Conservation (phyloP, 1,139 yeast genomes). For the Chernovozyma aurita region DNA sequence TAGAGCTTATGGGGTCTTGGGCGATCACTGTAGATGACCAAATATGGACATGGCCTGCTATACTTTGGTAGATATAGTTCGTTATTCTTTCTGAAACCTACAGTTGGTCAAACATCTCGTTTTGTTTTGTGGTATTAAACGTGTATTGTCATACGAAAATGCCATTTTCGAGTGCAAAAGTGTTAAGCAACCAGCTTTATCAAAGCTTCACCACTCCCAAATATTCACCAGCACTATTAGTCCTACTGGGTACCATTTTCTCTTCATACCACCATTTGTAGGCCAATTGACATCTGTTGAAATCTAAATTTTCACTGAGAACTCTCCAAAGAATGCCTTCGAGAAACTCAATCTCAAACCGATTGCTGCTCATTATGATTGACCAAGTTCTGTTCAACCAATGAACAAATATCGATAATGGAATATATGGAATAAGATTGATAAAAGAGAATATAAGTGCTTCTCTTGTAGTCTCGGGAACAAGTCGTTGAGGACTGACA, state of each 20-base stretch:
- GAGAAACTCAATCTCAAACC: slow-evolving; percentile 26
- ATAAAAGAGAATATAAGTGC: slow-evolving; percentile 48
- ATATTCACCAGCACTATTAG: too few relatives aligned
- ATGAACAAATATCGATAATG: slow-evolving; percentile 31
- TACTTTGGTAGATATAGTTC: too few relatives aligned
- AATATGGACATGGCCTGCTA: too few relatives aligned
- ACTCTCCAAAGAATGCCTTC: slow-evolving; percentile 34
- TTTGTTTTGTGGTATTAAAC: too few relatives aligned
- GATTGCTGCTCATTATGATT: slow-evolving; percentile 38
- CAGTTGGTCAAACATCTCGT: too few relatives aligned
- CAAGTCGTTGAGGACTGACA: slow-evolving; percentile 15
- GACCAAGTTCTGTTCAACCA: slow-evolving; percentile 50
- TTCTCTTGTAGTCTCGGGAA: slow-evolving; percentile 46
- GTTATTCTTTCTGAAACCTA: too few relatives aligned
- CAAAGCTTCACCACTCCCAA: too few relatives aligned
- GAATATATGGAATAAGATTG: slow-evolving; percentile 52
- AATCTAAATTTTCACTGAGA: slow-evolving; percentile 47
- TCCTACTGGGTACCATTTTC: slow-evolving; percentile 11
- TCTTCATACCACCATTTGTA: slow-evolving; percentile 61
- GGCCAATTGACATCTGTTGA: slow-evolving; percentile 59
- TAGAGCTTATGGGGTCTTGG: too few relatives aligned
- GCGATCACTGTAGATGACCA: too few relatives aligned
- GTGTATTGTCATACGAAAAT: too few relatives aligned
- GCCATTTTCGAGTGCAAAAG: too few relatives aligned
- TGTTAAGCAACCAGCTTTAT: too few relatives aligned